Conservation (phyloP, 2,329 filamentous ascomycete genomes). For the Leptoxyphium fumago region DNA sequence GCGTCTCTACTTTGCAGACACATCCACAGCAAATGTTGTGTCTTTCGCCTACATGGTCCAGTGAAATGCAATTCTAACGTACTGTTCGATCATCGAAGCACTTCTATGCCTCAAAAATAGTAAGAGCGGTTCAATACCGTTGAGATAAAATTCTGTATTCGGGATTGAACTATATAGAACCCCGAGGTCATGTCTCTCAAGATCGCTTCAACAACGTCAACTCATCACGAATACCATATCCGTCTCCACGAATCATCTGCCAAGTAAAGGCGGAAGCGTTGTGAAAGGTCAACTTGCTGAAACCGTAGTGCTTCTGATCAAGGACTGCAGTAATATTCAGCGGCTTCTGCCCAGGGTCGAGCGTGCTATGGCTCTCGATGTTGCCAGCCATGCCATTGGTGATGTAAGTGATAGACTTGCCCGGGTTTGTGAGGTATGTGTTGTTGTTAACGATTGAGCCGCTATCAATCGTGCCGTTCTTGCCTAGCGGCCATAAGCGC, state of each 20-base stretch:
- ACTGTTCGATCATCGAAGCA: too few species aligned
- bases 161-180: neutral
- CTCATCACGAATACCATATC: conserved; percentile 20
- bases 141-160: too few species aligned
- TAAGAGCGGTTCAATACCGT: too few species aligned
- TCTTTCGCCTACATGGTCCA: too few species aligned
- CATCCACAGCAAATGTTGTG: too few species aligned
- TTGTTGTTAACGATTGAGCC: conserved; percentile 31
- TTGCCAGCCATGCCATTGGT: conserved; percentile 41
- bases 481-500: conserved; percentile 24
- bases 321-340: conserved; percentile 32
- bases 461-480: conserved; percentile 2
- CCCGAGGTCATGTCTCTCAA: neutral
- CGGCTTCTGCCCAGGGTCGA: conserved; percentile 19
- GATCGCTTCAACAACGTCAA: conserved; percentile 22
- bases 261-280: conserved; percentile 28
- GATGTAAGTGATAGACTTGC: conserved; percentile 35
- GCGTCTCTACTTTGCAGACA: too few species aligned
- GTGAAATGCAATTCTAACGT: too few species aligned
- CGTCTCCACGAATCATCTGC: conserved; percentile 31
- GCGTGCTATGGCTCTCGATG: conserved; percentile 33
- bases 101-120: too few species aligned
- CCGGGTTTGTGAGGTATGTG: conserved; percentile 34
- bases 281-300: conserved; percentile 32
- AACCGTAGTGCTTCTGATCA: conserved; percentile 33